A percentile compares a stretch with the other conserved stretches of the same genome.
Evolutionary conservation across 2,329 filamentous ascomycete species (phyloP).

Genomic region (Orbilia blumenaviensis): DNA sequence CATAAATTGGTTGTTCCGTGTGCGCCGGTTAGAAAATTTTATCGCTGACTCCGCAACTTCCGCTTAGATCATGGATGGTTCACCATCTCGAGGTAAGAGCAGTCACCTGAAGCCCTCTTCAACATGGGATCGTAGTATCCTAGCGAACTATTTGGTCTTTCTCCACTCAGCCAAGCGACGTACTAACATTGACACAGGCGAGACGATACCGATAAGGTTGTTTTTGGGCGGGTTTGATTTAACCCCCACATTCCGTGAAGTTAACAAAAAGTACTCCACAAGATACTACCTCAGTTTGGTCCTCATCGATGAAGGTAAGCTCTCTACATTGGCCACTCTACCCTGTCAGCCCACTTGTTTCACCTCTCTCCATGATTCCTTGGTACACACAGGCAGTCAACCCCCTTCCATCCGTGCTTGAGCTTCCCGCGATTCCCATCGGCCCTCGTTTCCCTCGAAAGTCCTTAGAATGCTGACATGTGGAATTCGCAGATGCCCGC

Average conservation of each 20-base stretch:
- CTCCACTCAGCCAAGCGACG: slow-evolving; percentile 14
- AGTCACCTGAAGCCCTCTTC: slow-evolving; percentile 47
- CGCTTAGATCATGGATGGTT: slow-evolving; percentile 95
- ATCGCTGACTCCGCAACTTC: slow-evolving; percentile 47
- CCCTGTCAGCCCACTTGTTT: slow-evolving; percentile 36
- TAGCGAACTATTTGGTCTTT: slow-evolving; percentile 22
- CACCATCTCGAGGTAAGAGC: slow-evolving; percentile 83
- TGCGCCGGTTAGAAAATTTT: slow-evolving; percentile 14
- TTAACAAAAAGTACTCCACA: slow-evolving; percentile 99
- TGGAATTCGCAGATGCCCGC: slow-evolving; percentile 75
- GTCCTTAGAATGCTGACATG: slow-evolving; percentile 30
- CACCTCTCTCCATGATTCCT: slow-evolving; percentile 42
- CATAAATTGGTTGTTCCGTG: slow-evolving; percentile 19
- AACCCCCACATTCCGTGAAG: slow-evolving; percentile 97
- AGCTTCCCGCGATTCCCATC: slow-evolving; percentile 48
- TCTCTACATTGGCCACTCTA: slow-evolving; percentile 11
- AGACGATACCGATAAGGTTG: slow-evolving; percentile 93
- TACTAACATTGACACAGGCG: slow-evolving; percentile 64
- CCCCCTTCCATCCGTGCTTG: slow-evolving; percentile 20
- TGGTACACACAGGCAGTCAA: slow-evolving; percentile 4
- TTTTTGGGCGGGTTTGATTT: slow-evolving; percentile 98
- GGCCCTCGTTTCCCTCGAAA: slow-evolving; percentile 44
- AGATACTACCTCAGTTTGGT: slow-evolving; percentile 97
- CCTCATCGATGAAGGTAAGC: slow-evolving; percentile 86
- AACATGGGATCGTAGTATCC: slow-evolving; percentile 31